Evolutionary conservation across 768 basidiomycete genomes (phyloP).

Genomic region (Termitomyces sp.): DNA sequence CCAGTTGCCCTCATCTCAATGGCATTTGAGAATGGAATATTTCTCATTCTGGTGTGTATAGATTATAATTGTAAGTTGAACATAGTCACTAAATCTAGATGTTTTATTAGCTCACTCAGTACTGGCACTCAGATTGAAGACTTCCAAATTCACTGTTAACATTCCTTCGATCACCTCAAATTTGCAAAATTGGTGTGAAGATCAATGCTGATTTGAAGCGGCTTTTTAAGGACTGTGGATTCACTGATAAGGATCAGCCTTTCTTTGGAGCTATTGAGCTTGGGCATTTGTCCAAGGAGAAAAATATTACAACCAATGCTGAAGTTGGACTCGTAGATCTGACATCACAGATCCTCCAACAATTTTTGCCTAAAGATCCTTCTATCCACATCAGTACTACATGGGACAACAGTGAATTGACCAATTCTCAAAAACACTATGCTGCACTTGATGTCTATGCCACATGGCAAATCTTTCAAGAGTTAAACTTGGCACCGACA

Average conservation of each 20-base stretch:
- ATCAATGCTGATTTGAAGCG: neutral
- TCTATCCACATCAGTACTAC: neutral
- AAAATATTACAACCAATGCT: neutral
- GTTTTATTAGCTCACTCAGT: neutral
- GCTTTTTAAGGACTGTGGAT: neutral
- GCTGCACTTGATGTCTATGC: neutral
- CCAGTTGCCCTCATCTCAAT: constrained; percentile 10
- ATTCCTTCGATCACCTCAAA: neutral
- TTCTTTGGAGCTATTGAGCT: neutral
- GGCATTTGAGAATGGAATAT: neutral
- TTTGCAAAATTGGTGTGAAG: neutral
- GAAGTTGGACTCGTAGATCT: neutral
- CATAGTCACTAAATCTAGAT: neutral
- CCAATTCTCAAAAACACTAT: neutral
- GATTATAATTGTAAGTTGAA: no score
- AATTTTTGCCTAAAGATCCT: neutral
- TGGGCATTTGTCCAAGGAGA: neutral
- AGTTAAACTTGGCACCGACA: neutral
- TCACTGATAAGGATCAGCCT: neutral
- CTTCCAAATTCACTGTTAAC: neutral
- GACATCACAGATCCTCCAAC: neutral
- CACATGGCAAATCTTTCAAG: neutral
- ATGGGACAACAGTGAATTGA: neutral
- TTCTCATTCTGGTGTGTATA: neutral
- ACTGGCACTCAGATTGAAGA: neutral